Evolutionary conservation across 1,139 yeast genomes (phyloP).

Genomic region (Magnusiomyces tetraspermus): DNA sequence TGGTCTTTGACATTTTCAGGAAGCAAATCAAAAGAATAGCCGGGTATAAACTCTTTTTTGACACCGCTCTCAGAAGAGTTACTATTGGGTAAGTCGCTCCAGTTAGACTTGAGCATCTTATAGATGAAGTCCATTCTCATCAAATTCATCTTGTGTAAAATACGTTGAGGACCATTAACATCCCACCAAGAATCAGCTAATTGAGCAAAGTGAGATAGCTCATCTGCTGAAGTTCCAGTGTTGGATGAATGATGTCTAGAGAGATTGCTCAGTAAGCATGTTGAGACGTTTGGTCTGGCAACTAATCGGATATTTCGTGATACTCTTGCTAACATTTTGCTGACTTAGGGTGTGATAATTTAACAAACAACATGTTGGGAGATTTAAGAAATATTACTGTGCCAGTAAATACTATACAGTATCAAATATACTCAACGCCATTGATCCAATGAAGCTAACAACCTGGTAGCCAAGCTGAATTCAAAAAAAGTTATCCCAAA

Average conservation of each 20-base stretch:
- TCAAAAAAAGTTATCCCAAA: no score
- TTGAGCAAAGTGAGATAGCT: constrained; percentile 70
- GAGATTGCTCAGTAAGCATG: not conserved
- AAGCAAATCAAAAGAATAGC: constrained; percentile 57
- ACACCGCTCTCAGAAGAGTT: constrained; percentile 26
- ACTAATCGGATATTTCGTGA: no score
- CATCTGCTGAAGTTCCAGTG: constrained; percentile 34
- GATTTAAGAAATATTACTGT: no score
- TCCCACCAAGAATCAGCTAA: constrained; percentile 97
- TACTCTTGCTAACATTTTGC: no score
- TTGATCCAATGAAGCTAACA: no score
- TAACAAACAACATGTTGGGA: no score
- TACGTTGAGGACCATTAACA: constrained; percentile 81
- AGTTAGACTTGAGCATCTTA: constrained; percentile 43
- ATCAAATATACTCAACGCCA: no score
- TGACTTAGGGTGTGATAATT: no score
- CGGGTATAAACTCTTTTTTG: constrained; percentile 53
- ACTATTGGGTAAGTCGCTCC: constrained; percentile 32
- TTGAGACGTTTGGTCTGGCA: not conserved
- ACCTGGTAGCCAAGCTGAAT: no score
- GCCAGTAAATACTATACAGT: no score
- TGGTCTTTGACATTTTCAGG: constrained; percentile 34
- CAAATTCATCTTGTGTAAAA: constrained; percentile 88
- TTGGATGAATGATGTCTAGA: not conserved
- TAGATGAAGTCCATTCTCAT: constrained; percentile 80